Evolutionary conservation across 208 protist genomes (phyloP).

Genomic region (Phytomonas sp.): DNA sequence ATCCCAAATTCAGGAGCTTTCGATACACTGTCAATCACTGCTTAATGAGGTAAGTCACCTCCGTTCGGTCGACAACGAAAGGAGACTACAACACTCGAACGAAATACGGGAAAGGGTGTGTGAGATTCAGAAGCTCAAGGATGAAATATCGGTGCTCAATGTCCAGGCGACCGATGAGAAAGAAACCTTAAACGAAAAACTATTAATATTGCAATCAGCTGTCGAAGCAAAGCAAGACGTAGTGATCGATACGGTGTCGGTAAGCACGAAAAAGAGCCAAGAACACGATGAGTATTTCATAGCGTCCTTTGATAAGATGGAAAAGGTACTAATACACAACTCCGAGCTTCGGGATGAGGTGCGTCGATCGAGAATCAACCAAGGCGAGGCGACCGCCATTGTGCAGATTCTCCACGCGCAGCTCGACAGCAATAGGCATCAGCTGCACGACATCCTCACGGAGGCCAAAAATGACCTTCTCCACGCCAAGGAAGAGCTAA

Average conservation of each 20-base stretch:
- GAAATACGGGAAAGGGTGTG: too few species aligned
- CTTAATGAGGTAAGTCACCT: constrained; percentile 55
- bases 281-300: too few species aligned
- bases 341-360: constrained; percentile 62
- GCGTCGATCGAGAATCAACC: constrained; percentile 19
- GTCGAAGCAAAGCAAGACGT: constrained; percentile 40
- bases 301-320: constrained; percentile 26
- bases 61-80: constrained; percentile 24
- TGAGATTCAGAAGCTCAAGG: too few species aligned
- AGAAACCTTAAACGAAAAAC: constrained; percentile 31
- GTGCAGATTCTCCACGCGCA: constrained; percentile 82
- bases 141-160: too few species aligned
- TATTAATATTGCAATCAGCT: constrained; percentile 15
- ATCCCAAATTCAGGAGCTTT: constrained; percentile 47
- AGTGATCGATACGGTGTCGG: too few species aligned
- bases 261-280: too few species aligned
- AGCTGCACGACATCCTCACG: constrained; percentile 43
- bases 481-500: constrained; percentile 26
- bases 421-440: constrained; percentile 63
- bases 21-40: constrained; percentile 45
- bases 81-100: background rate
- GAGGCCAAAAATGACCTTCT: constrained; percentile 32
- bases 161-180: constrained; percentile 17
- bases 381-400: constrained; percentile 18
- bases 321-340: constrained; percentile 66